Percentiles rank a stretch among this genome's conserved stretches.
These are phyloP conservation scores for Actinomortierella ambigua DNA, from an alignment of 371 early-diverging fungal species.

Conservation along the genomic window DNA sequence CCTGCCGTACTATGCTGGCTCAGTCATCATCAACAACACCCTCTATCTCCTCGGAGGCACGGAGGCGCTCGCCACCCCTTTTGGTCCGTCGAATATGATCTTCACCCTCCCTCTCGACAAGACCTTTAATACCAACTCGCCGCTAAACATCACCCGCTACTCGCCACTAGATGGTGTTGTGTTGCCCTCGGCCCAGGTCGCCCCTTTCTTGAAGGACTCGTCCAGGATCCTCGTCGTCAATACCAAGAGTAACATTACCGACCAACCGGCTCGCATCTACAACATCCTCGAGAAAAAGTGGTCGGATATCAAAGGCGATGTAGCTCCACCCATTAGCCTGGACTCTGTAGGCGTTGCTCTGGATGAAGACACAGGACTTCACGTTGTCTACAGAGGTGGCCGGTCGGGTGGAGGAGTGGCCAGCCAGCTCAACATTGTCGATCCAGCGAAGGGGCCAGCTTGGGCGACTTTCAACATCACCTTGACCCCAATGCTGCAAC, in stretches of 20 bases:
- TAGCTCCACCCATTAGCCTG: slow-evolving; percentile 2
- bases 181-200: too few relatives aligned
- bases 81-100: slow-evolving; percentile 3
- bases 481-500: not conserved
- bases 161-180: too few relatives aligned
- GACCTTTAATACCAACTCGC: not conserved
- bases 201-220: too few relatives aligned
- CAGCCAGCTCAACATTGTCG: slow-evolving; percentile 1
- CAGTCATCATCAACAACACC: slow-evolving; percentile 15
- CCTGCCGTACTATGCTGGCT: slow-evolving; percentile 11
- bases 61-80: not conserved
- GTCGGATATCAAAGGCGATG: not conserved
- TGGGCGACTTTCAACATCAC: slow-evolving; percentile 7
- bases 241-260: slow-evolving; percentile 1
- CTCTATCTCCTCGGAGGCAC: slow-evolving; percentile 31
- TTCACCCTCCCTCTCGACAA: slow-evolving; percentile 15
- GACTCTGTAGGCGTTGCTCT: slow-evolving; percentile 9
- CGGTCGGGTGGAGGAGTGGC: not conserved
- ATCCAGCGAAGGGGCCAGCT: slow-evolving; percentile 15
- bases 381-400: slow-evolving; percentile 20
- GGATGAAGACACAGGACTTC: slow-evolving; percentile 6
- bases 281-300: slow-evolving; percentile 3
- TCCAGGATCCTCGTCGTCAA: too few relatives aligned
- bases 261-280: slow-evolving; percentile 19
- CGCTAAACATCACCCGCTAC: too few relatives aligned